Percentiles rank a stretch among this genome's conserved stretches.
Evolutionary conservation across 2,329 filamentous ascomycete species (phyloP).

Genomic region (Clarireedia sp.): DNA sequence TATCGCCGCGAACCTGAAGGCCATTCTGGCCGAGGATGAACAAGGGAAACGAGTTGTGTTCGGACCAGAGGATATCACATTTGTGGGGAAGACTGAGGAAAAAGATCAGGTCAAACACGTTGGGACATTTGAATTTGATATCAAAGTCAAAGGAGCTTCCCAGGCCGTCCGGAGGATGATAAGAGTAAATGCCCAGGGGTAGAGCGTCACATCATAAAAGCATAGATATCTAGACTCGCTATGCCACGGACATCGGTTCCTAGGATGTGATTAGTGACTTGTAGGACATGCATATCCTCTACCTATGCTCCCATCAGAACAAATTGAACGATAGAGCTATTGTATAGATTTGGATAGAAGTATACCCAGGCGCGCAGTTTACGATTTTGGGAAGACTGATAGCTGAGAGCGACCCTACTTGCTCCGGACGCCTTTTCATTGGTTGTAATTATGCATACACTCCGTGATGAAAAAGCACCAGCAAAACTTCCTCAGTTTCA

Average conservation of each 20-base stretch:
- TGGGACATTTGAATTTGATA: slow-evolving; percentile 44
- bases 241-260: slow-evolving; percentile 8
- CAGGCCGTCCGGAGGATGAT: slow-evolving; percentile 35
- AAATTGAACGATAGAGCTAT: too few relatives aligned
- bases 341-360: too few relatives aligned
- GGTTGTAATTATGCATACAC: neutral
- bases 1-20: slow-evolving; percentile 40
- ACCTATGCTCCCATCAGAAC: too few relatives aligned
- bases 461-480: too few relatives aligned
- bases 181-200: slow-evolving; percentile 33
- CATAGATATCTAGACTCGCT: slow-evolving; percentile 12
- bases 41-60: slow-evolving; percentile 43
- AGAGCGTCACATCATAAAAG: slow-evolving; percentile 10
- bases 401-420: neutral
- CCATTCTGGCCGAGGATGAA: slow-evolving; percentile 41
- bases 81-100: slow-evolving; percentile 34
- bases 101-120: slow-evolving; percentile 42
- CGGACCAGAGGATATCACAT: slow-evolving; percentile 41
- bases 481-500: too few relatives aligned
- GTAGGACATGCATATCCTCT: neutral
- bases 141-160: slow-evolving; percentile 40
- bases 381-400: neutral
- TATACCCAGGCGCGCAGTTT: neutral
- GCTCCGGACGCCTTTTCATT: neutral
- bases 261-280: neutral